Percentiles rank a stretch among this genome's conserved stretches.
Conservation (phyloP, 192 early-diverging fungal genomes). For the Phlyctochytrium bullatum region DNA sequence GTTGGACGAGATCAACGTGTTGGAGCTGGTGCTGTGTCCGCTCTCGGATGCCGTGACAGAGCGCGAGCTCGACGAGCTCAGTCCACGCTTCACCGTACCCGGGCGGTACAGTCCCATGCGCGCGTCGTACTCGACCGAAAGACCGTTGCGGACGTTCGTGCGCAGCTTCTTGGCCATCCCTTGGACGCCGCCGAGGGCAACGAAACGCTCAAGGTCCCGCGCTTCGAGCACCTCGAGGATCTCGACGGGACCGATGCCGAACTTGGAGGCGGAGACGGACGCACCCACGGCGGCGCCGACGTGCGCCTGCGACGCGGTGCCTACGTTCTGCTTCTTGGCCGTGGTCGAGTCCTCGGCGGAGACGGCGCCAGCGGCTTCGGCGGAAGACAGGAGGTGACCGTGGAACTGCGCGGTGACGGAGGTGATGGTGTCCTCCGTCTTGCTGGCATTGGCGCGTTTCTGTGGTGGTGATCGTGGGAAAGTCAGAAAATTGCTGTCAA, state of each 20-base stretch:
- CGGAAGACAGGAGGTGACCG: neutral
- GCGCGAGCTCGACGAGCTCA: no score
- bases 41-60: no score
- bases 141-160: slow-evolving; percentile 29
- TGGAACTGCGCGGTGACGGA: neutral
- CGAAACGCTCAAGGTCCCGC: slow-evolving; percentile 33
- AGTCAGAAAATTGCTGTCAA: no score
- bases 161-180: slow-evolving; percentile 32
- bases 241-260: slow-evolving; percentile 30
- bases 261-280: neutral
- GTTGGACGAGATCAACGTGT: no score
- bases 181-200: slow-evolving; percentile 30
- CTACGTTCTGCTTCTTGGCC: neutral
- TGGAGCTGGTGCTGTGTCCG: no score
- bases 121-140: slow-evolving; percentile 13
- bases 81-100: neutral
- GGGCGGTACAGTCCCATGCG: neutral
- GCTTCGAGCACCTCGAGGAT: slow-evolving; percentile 43
- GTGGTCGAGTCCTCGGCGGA: neutral
- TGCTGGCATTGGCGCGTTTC: no score
- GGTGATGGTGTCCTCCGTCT: neutral
- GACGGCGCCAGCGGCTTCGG: neutral
- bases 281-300: neutral
- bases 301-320: neutral
- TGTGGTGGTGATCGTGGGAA: no score